Conservation (phyloP, 192 early-diverging fungal species). For the Coemansia sp. region DNA sequence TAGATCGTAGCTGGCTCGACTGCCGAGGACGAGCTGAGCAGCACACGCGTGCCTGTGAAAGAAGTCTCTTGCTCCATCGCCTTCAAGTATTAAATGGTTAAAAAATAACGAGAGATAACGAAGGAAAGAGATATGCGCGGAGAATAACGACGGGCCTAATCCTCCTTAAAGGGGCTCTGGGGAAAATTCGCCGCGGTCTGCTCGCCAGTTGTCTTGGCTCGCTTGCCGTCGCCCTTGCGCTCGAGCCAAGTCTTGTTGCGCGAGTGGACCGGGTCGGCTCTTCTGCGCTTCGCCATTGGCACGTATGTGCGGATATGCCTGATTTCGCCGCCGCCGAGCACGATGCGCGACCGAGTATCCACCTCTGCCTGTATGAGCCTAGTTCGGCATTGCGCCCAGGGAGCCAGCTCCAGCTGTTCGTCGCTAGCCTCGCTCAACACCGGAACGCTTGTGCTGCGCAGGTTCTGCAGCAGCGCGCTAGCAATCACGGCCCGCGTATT, state of each 20-base stretch:
- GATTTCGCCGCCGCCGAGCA: conserved; percentile 35
- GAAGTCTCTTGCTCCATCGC: conserved; percentile 32
- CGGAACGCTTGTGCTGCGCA: conserved; percentile 23
- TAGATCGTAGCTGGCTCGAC: conserved; percentile 59
- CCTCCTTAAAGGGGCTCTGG: neutral
- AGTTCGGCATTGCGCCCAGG: conserved; percentile 25
- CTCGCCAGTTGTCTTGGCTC: neutral
- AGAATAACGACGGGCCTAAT: conserved; percentile 4
- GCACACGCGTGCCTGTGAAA: conserved; percentile 50
- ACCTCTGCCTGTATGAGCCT: neutral
- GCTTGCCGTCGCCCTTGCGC: conserved; percentile 32
- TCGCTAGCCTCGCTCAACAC: neutral
- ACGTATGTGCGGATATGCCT: conserved; percentile 30
- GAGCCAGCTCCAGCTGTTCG: neutral
- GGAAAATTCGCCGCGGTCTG: conserved; percentile 11
- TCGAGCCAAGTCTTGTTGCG: conserved; percentile 46
- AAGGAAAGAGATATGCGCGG: conserved; percentile 7
- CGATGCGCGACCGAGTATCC: neutral
- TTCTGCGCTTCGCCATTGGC: conserved; percentile 32
- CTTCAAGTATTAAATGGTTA: neutral
- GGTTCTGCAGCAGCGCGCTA: conserved; percentile 38
- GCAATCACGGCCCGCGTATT: conserved; percentile 36
- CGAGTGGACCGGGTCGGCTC: conserved; percentile 36
- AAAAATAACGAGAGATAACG: neutral
- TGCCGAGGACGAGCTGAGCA: conserved; percentile 43